phyloP scores from a whole-genome alignment of 2,329 filamentous ascomycete species.

The Daldinia sp. region DNA sequence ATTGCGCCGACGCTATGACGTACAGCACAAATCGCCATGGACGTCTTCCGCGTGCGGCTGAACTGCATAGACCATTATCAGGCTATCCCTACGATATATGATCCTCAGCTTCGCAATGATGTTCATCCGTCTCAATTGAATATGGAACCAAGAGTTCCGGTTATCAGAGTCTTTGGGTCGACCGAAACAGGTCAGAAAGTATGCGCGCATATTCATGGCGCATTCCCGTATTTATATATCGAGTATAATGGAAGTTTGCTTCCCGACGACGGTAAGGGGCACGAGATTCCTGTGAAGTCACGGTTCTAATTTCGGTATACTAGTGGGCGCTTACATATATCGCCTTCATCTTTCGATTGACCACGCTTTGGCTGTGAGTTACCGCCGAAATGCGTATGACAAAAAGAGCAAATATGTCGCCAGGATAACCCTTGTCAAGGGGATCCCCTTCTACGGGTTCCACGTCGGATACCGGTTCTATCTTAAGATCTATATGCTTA shows the following conservation, averaged over 20 bases:
- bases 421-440: conserved; percentile 90
- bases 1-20: conserved; percentile 22
- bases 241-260: conserved; percentile 78
- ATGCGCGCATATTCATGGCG: conserved; percentile 94
- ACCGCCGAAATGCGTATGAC: conserved; percentile 76
- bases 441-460: conserved; percentile 94
- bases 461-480: conserved; percentile 91
- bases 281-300: conserved; percentile 31
- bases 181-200: conserved; percentile 96
- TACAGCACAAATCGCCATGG: conserved; percentile 53
- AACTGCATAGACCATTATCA: conserved; percentile 98
- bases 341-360: conserved; percentile 88
- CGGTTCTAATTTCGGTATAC: conserved; percentile 16
- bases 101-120: conserved; percentile 78
- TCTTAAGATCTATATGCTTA: conserved; percentile 93
- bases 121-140: conserved; percentile 65
- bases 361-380: conserved; percentile 85
- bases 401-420: conserved; percentile 79
- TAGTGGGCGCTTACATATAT: conserved; percentile 79
- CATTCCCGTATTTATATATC: conserved; percentile 94
- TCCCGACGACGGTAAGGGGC: conserved; percentile 69
- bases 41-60: conserved; percentile 86
- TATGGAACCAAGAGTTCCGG: conserved; percentile 77
- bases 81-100: conserved; percentile 77
- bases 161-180: conserved; percentile 89